Conservation (phyloP, 148 eudicot genomes). For the Heliosperma pusillum region DNA sequence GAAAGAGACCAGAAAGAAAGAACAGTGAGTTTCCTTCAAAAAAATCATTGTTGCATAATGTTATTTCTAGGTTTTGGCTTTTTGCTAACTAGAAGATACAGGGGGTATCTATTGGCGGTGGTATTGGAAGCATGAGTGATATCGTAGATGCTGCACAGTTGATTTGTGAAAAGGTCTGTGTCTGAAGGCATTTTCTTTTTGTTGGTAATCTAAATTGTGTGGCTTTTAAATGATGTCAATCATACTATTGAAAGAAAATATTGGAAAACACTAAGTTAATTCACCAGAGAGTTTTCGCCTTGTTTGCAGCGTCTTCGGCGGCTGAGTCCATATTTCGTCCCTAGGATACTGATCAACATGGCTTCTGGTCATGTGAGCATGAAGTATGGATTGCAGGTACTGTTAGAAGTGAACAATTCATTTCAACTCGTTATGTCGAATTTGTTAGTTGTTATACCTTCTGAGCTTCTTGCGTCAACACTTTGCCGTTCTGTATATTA, state of each 20-base stretch:
- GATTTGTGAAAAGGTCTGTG: slow-evolving; percentile 79
- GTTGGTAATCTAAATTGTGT: neutral
- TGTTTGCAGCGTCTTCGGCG: slow-evolving; percentile 71
- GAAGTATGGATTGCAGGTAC: slow-evolving; percentile 94
- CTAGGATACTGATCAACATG: slow-evolving; percentile 94
- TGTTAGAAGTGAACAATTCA: neutral
- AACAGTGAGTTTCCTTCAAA: slow-evolving; percentile 44
- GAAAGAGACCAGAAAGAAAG: slow-evolving; percentile 66
- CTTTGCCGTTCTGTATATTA: neutral
- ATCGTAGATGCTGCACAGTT: slow-evolving; percentile 81
- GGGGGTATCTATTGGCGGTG: slow-evolving; percentile 98
- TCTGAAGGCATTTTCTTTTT: slow-evolving; percentile 5
- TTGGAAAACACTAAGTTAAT: neutral
- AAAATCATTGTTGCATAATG: slow-evolving; percentile 1
- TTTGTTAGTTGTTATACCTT: slow-evolving; percentile 3
- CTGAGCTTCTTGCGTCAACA: neutral
- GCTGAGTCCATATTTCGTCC: slow-evolving; percentile 90
- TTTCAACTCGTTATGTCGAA: neutral
- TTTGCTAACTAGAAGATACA: slow-evolving; percentile 40
- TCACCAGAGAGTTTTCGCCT: neutral
- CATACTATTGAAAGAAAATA: neutral
- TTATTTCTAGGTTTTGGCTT: slow-evolving; percentile 14
- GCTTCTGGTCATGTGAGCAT: slow-evolving; percentile 99
- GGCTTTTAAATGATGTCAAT: neutral
- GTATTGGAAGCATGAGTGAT: slow-evolving; percentile 89